Conservation (phyloP, 2,329 filamentous ascomycete genomes). For the Xylariaceae sp. region DNA sequence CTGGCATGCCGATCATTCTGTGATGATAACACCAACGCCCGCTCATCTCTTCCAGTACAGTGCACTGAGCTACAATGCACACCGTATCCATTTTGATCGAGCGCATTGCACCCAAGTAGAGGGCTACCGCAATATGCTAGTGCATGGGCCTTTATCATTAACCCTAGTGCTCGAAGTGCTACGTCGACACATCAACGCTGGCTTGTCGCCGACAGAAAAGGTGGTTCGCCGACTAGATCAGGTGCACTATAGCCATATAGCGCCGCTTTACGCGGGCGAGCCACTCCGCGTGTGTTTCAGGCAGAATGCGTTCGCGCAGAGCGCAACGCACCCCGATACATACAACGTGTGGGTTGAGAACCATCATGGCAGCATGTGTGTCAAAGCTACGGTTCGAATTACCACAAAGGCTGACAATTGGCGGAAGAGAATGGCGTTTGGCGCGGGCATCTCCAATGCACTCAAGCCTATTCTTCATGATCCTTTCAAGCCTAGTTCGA, state of each 20-base stretch:
- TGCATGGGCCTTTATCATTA: slow-evolving; percentile 83
- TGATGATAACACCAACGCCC: slow-evolving; percentile 63
- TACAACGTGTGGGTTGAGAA: slow-evolving; percentile 68
- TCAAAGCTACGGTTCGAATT: slow-evolving; percentile 51
- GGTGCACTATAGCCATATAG: slow-evolving; percentile 77
- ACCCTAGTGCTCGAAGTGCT: slow-evolving; percentile 73
- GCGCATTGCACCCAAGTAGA: slow-evolving; percentile 68
- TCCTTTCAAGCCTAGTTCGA: too few relatives aligned
- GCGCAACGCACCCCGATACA: slow-evolving; percentile 18
- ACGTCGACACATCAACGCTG: slow-evolving; percentile 41
- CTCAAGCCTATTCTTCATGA: too few relatives aligned
- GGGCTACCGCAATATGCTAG: slow-evolving; percentile 70
- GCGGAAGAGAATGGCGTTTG: too few relatives aligned
- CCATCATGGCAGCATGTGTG: slow-evolving; percentile 58
- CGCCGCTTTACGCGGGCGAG: slow-evolving; percentile 75
- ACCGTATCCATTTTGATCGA: slow-evolving; percentile 82
- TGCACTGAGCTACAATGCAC: slow-evolving; percentile 87
- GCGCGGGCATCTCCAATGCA: too few relatives aligned
- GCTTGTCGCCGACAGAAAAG: too few relatives aligned
- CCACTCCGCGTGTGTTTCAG: slow-evolving; percentile 65
- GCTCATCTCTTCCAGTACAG: slow-evolving; percentile 85
- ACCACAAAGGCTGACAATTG: background rate
- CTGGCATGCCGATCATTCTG: slow-evolving; percentile 34
- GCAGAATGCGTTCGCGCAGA: slow-evolving; percentile 30
- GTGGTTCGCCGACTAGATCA: slow-evolving; percentile 24